Evolutionary conservation across 805 yeast species (phyloP).

Genomic region (Yarrowia sp.): DNA sequence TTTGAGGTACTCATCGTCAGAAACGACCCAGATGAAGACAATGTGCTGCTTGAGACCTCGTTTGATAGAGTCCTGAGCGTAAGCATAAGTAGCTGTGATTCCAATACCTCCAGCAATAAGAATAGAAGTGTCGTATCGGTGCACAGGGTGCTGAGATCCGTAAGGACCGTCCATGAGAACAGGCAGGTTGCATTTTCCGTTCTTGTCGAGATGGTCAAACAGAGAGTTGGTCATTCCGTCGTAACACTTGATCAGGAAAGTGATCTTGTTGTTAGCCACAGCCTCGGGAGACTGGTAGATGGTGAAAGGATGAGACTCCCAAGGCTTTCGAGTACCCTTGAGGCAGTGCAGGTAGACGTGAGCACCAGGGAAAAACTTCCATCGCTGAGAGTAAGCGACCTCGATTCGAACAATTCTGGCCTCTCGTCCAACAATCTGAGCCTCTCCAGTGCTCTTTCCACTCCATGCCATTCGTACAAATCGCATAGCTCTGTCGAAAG

Average conservation of each 20-base stretch:
- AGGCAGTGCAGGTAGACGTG: conserved; percentile 59
- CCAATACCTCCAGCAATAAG: conserved; percentile 62
- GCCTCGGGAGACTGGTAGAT: conserved; percentile 30
- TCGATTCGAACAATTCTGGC: conserved; percentile 22
- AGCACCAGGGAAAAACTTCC: conserved; percentile 57
- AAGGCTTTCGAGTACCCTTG: conserved; percentile 42
- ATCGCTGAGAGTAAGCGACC: conserved; percentile 33
- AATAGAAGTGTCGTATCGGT: conserved; percentile 43
- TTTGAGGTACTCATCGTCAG: conserved; percentile 49
- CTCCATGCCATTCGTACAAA: conserved; percentile 53
- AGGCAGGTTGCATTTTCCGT: conserved; percentile 4
- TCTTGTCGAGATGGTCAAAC: conserved; percentile 11
- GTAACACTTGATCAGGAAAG: conserved; percentile 29
- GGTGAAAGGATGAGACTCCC: conserved; percentile 79
- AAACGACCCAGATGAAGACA: conserved; percentile 60
- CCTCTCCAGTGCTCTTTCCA: conserved; percentile 44
- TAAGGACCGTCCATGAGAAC: conserved; percentile 58
- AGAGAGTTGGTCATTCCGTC: conserved; percentile 32
- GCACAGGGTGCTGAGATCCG: conserved; percentile 47
- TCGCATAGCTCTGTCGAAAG: conserved; percentile 60
- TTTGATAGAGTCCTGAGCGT: conserved; percentile 39
- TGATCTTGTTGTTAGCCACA: conserved; percentile 30
- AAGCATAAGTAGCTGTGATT: conserved; percentile 51
- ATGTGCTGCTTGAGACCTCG: conserved; percentile 32
- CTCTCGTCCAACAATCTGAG: conserved; percentile 21